phyloP scores from a whole-genome alignment of 768 basidiomycete genomes.

The Leccinum aurantiacum region DNA sequence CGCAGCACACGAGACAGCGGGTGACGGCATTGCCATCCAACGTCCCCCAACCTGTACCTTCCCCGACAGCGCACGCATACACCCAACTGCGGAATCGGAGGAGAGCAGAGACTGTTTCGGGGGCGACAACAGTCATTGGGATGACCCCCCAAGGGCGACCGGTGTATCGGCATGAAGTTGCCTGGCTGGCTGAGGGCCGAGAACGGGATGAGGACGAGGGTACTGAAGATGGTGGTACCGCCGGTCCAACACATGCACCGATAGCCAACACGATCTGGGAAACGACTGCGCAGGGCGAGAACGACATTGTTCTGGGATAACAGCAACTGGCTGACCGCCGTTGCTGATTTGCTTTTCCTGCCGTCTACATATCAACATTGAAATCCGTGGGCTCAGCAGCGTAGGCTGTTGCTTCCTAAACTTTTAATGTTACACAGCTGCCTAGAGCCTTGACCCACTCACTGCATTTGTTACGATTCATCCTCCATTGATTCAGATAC shows the following conservation, averaged over 20 bases:
- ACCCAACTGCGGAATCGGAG: constrained; percentile 30
- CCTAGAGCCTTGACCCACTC: constrained; percentile 1
- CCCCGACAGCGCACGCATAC: constrained; percentile 18
- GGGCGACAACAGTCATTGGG: constrained; percentile 27
- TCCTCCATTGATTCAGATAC: background rate
- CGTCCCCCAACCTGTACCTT: constrained; percentile 23
- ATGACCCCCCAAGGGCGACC: constrained; percentile 30
- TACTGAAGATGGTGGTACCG: constrained; percentile 9
- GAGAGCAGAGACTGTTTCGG: constrained; percentile 36
- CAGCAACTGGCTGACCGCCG: background rate
- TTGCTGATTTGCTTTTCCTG: constrained; percentile 2
- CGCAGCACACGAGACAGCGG: constrained; percentile 27
- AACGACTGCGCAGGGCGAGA: constrained; percentile 26
- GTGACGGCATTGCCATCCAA: constrained; percentile 31
- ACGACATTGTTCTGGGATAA: constrained; percentile 34
- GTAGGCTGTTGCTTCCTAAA: constrained; percentile 1
- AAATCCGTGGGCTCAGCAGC: constrained; percentile 2
- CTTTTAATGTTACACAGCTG: constrained; percentile 3
- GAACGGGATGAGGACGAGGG: constrained; percentile 23
- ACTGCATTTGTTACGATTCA: constrained; percentile 8
- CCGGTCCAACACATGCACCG: constrained; percentile 22
- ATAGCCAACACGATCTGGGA: constrained; percentile 32
- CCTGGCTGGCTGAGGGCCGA: constrained; percentile 27
- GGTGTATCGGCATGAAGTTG: constrained; percentile 30
- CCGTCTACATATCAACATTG: constrained; percentile 2